phyloP scores from a whole-genome alignment of 345 rosid genomes.

The Moricandia moricandioides region DNA sequence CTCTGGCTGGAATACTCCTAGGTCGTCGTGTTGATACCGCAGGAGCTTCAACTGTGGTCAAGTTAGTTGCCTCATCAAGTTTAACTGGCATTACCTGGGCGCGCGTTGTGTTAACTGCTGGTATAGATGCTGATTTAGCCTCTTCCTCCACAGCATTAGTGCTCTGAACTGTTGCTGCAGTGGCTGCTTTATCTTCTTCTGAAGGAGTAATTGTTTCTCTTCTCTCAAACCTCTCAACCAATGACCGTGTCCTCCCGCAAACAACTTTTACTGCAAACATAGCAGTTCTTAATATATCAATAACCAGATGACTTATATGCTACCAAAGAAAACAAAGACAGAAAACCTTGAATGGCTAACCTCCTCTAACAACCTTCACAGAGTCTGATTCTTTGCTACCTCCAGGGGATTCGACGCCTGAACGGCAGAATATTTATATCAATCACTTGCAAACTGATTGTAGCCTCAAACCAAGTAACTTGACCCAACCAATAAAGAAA shows the following conservation, averaged over 20 bases:
- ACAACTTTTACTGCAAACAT: constrained; percentile 81
- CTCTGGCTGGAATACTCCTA: constrained; percentile 28
- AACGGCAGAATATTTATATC: constrained; percentile 24
- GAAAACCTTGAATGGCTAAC: constrained; percentile 45
- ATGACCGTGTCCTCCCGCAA: constrained; percentile 78
- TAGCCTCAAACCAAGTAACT: neutral
- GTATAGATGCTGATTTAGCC: constrained; percentile 11
- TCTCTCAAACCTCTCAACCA: constrained; percentile 94
- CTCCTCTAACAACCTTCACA: constrained; percentile 89
- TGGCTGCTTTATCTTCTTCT: constrained; percentile 47
- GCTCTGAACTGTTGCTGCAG: constrained; percentile 25
- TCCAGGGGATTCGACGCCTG: constrained; percentile 50
- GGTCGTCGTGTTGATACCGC: constrained; percentile 24
- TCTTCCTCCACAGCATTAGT: constrained; percentile 25
- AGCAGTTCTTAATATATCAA: constrained; percentile 32
- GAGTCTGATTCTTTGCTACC: constrained; percentile 43
- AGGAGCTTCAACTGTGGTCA: constrained; percentile 27
- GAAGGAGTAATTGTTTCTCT: constrained; percentile 43
- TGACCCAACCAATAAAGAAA: neutral
- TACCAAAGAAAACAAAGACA: constrained; percentile 4
- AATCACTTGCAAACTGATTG: constrained; percentile 3
- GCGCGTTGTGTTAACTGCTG: constrained; percentile 17
- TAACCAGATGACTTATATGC: constrained; percentile 9
- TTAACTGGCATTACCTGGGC: constrained; percentile 20
- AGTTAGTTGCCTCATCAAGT: constrained; percentile 29